Evolutionary conservation across 306 rosid genomes (phyloP).

Genomic region (Alnus rubra): DNA sequence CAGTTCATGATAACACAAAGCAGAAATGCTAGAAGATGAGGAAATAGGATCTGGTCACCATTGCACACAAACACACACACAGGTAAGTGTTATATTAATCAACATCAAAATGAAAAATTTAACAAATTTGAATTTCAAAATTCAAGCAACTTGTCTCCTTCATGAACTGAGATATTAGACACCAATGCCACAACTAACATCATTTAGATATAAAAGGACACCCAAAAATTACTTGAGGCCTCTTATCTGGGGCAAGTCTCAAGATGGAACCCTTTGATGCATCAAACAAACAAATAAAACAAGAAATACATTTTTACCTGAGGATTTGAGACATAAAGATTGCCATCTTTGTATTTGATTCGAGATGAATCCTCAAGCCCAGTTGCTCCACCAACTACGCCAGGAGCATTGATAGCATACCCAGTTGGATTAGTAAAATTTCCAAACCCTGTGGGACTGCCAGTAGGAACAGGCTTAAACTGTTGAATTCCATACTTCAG

Average conservation of each 20-base stretch:
- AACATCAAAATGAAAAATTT: not conserved
- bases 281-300: slow-evolving; percentile 4
- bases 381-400: slow-evolving; percentile 82
- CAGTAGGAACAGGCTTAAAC: slow-evolving; percentile 89
- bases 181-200: not conserved
- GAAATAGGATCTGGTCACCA: too few relatives aligned
- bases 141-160: not conserved
- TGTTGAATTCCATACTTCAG: slow-evolving; percentile 94
- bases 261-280: not conserved
- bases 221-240: not conserved
- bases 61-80: not conserved
- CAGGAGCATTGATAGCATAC: slow-evolving; percentile 80
- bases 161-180: not conserved
- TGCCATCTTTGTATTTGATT: slow-evolving; percentile 86
- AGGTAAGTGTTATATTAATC: not conserved
- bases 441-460: slow-evolving; percentile 82
- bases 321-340: slow-evolving; percentile 86
- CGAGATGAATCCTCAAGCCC: slow-evolving; percentile 89
- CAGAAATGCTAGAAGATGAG: not conserved
- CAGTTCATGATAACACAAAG: not conserved
- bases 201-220: not conserved
- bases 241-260: not conserved
- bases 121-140: not conserved
- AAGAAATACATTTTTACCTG: slow-evolving; percentile 52
- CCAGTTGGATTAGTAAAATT: slow-evolving; percentile 77